Evolutionary conservation across 257 asterid genomes (phyloP), one percentile per base, ranked within the genome.

Genomic region (Fraxinus excelsior): DNA sequence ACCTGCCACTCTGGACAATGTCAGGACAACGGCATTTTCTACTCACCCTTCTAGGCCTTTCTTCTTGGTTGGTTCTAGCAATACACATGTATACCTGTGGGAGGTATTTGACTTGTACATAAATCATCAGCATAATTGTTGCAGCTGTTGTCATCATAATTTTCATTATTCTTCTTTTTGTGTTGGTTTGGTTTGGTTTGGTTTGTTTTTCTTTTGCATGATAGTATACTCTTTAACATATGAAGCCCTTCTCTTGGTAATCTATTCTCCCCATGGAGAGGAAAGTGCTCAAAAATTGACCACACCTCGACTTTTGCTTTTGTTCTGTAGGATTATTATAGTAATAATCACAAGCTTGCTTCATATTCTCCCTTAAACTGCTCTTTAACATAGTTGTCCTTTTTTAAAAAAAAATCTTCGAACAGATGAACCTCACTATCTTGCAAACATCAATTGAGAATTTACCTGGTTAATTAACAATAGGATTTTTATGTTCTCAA

Each of bases 41-140:
- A 72, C 90, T 79, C 98, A 95, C 84, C 99, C 99, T 66, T 95
- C 97, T 76, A 89, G 92, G 84, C 93, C 98, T 73, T 87, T 93
- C 80, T 95, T 95, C 85, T 87, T 95, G 91, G 99, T 93, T 76
- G 99, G 99, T 76, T 95, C 98, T 53, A 86, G 94, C 88, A 93
- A 93, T 76, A 91, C 98, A 34, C 98, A 91, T 81, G 75, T 88
- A 82, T 95, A 95, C 91, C 87, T 95, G 64, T 95, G 99, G 99
- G 96, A 95, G 99, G 99, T 93, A 88, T 56, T 38, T 46, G 68
- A 72, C 60, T 77, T 70, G 21, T 68, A 31, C 70, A 0, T 69
- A 16, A 71, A 46, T 70, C 21, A 69, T 31, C 25, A 26, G 67
- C 38, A 23, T 69, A 26, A 62, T 38, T 74, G 29, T 72, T 11